Conservation (phyloP, 2,329 filamentous ascomycete genomes). For the Macroventuria anomochaeta region DNA sequence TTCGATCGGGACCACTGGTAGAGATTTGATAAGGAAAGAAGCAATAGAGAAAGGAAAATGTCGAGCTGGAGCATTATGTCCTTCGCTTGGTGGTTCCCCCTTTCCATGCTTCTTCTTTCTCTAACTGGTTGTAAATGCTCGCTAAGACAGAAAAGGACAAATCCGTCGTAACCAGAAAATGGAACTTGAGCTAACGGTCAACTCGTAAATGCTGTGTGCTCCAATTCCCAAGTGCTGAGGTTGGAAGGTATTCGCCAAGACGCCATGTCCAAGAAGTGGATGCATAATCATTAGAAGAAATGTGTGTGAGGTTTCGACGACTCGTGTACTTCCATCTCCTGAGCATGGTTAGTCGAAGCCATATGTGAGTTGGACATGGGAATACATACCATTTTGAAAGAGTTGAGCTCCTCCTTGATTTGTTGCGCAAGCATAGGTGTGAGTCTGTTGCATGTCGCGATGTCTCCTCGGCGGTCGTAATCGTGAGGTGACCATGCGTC, state of each 20-base stretch:
- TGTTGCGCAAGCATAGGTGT: constrained; percentile 97
- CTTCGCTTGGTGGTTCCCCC: constrained; percentile 30
- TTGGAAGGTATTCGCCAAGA: constrained; percentile 50
- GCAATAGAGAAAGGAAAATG: constrained; percentile 40
- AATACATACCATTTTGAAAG: constrained; percentile 90
- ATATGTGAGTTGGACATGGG: no score
- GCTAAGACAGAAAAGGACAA: constrained; percentile 50
- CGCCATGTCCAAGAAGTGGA: constrained; percentile 50
- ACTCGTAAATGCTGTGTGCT: constrained; percentile 51
- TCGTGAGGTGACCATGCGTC: constrained; percentile 96
- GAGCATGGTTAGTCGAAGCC: constrained; percentile 49
- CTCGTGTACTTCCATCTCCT: constrained; percentile 99
- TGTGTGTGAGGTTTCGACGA: constrained; percentile 99
- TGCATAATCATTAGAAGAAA: constrained; percentile 81
- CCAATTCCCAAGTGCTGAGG: constrained; percentile 44
- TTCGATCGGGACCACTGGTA: constrained; percentile 30
- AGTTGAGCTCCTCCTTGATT: constrained; percentile 99
- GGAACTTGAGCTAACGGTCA: constrained; percentile 46
- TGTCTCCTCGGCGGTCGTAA: constrained; percentile 93
- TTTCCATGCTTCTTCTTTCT: constrained; percentile 36
- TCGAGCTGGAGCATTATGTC: constrained; percentile 32
- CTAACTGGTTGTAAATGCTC: constrained; percentile 50
- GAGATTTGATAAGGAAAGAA: constrained; percentile 26
- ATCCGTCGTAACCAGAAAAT: constrained; percentile 52
- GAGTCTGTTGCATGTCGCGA: constrained; percentile 96